Base-by-base conservation (phyloP, 495 filamentous ascomycete genomes). In the Lasiosphaeria miniovina region DNA sequence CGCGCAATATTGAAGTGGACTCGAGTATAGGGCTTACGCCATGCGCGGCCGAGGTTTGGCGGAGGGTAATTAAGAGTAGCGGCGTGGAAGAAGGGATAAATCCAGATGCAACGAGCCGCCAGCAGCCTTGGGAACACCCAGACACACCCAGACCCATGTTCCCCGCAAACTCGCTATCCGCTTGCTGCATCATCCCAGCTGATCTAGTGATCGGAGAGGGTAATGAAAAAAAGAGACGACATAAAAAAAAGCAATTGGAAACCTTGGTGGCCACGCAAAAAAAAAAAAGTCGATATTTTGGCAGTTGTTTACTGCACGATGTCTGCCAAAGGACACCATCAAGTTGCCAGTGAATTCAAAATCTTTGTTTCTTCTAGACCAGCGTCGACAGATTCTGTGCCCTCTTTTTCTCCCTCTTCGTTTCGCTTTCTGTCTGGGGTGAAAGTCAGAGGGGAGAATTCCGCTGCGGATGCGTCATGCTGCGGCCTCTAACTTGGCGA, bases 61-160 rank as follows among this genome's bases (percentile, higher is more conserved):
- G 40, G 55, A 51, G 58, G 50, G 56, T 55, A 71, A 69, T 67
- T 55, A 53, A 55, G 24, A 45, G 45, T n/a, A 55, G 57, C 62
- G 62, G 66, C 54, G 57, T 69, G 68, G 59, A 67, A 62, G 64
- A 61, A 63, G 65, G 68, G 66, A 51, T 69, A 71, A 71, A 71
- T 66, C 55, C 58, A 53, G 31, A 32, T 54, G 59, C 61, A 63
- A 61, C 54, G 31, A 56, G 33, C 57, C 57, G 51, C 51, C 17
- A 15, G 54, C 59, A 32, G 40, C 41, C 50, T 34, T 31, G 36
- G 8, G 41, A 8, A 8, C 43, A 56, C 34, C 54, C 46, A 50
- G 43, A 46, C 12, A 8, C 43, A 56, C 34, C 54, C 46, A 50
- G 43, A 46, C 12, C 5, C 33, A n/a, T 36, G 49, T 61, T 61